phyloP scores from a whole-genome alignment of 768 basidiomycete species.

The Phaeolepiota aurea region DNA sequence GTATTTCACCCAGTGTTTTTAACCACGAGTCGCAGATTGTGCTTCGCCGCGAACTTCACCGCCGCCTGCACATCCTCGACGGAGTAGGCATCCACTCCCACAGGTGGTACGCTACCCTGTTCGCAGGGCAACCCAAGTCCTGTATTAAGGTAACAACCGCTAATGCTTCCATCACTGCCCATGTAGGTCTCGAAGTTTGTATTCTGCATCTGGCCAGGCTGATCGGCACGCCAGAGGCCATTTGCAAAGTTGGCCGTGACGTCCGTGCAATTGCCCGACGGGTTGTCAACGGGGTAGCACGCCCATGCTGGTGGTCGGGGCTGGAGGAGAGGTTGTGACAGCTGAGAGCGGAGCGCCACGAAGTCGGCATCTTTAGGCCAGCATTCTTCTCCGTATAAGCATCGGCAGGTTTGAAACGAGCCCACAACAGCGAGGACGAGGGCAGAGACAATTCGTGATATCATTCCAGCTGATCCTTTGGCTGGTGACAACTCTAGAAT shows the following conservation, averaged over 20 bases:
- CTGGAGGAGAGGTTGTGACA: slow-evolving; percentile 36
- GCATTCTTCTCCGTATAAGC: slow-evolving; percentile 30
- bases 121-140: slow-evolving; percentile 27
- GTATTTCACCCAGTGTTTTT: slow-evolving; percentile 23
- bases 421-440: too few relatives aligned
- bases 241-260: slow-evolving; percentile 18
- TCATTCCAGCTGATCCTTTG: too few relatives aligned
- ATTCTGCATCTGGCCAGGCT: slow-evolving; percentile 30
- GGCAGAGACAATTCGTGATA: too few relatives aligned
- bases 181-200: slow-evolving; percentile 19
- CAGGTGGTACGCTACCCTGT: slow-evolving; percentile 33
- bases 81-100: slow-evolving; percentile 30
- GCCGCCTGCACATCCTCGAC: slow-evolving; percentile 29
- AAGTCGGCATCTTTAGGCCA: slow-evolving; percentile 32
- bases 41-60: slow-evolving; percentile 24
- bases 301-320: slow-evolving; percentile 30
- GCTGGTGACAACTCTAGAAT: too few relatives aligned
- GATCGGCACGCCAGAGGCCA: slow-evolving; percentile 30
- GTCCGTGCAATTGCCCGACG: slow-evolving; percentile 29
- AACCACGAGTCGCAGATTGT: slow-evolving; percentile 28
- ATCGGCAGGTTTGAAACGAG: slow-evolving; percentile 24
- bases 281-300: slow-evolving; percentile 28
- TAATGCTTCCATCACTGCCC: slow-evolving; percentile 36
- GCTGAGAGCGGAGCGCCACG: slow-evolving; percentile 17
- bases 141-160: slow-evolving; percentile 43